Conservation (phyloP, 176 grass and related monocot genomes). For the Aegilops speltoides region DNA sequence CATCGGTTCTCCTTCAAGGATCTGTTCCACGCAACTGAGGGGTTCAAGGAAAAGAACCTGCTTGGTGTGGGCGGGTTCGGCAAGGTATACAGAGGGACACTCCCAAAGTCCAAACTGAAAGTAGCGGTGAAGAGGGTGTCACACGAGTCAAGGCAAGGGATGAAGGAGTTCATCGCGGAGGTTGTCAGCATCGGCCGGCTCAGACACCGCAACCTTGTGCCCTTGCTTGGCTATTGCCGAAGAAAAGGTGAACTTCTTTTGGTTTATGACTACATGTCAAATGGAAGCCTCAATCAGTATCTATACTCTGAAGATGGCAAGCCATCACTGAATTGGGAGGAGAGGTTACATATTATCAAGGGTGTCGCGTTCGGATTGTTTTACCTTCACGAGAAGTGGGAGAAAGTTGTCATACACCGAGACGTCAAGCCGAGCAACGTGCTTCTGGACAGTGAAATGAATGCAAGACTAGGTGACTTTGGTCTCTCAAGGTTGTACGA, state of each 20-base stretch:
- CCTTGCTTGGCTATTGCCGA: conserved; percentile 19
- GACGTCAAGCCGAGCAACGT: conserved; percentile 36
- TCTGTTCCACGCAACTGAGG: conserved; percentile 14
- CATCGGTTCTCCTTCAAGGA: conserved; percentile 33
- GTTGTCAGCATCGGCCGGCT: conserved; percentile 20
- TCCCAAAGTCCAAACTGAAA: conserved; percentile 13
- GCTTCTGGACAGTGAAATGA: conserved; percentile 30
- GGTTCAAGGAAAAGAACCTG: conserved; percentile 22
- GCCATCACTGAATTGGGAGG: not conserved
- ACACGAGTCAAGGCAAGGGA: conserved; percentile 17
- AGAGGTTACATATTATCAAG: conserved; percentile 10
- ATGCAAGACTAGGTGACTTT: conserved; percentile 34
- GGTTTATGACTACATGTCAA: conserved; percentile 38
- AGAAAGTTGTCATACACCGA: conserved; percentile 35
- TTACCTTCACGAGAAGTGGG: conserved; percentile 45
- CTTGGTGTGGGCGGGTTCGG: conserved; percentile 41
- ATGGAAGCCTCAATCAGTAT: not conserved
- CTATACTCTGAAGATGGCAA: not conserved
- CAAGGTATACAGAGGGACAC: conserved; percentile 33
- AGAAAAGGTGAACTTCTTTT: conserved; percentile 24
- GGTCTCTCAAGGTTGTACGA: conserved; percentile 40
- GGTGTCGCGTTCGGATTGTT: conserved; percentile 15
- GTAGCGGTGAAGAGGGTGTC: conserved; percentile 16
- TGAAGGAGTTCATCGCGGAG: conserved; percentile 38
- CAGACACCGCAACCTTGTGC: conserved; percentile 30